Evolutionary conservation across 352 stramenopile species (phyloP), one percentile per base, ranked within the genome.

Genomic region (Salisapilia sapeloensis): DNA sequence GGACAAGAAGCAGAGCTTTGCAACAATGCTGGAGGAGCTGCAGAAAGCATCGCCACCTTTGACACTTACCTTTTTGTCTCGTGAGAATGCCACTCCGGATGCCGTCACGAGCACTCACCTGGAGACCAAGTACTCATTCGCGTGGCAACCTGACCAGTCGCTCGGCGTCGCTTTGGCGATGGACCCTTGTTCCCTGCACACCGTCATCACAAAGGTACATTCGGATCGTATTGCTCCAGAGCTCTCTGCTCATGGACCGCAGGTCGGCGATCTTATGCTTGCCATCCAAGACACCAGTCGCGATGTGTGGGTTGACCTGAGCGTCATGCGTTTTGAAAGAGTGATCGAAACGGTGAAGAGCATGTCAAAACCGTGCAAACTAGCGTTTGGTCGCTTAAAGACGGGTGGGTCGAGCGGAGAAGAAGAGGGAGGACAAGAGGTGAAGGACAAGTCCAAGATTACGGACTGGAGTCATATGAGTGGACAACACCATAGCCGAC

Each of bases 161-260:
- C 48, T 87, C 8, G 72, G 72, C 23, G 55, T 87, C 23, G 83
- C 72, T 12, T 47, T 87, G 12, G 65, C 65, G 3, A 83, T 83
- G 64, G 67, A 87, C 32, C 72, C 72, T 37, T 80, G 63, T 31
- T 58, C 67, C 14, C 38, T 87, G 10, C 61, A 83, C 45, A 66
- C 67, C 5, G 56, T 56, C 28, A 72, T 87, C 46, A 82, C 65
- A 25, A 46, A 38, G 1, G 60, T 86, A 33, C 63, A 86, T 33
- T 23, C 50, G 8, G 50, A 48, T 13, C 71, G 71, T 29, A 75
- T 86, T 32, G 59, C 71, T 2, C 42, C 59, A 1, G 58, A 56
- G 12, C 69, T 83, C 31, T 38, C 71, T 34, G 44, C 42, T 6
- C 48, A 74, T 11, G 53, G 61, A 14, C 67, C 72, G 2, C 34